Evolutionary conservation across 768 basidiomycete genomes (phyloP).

Genomic region (Pholiota conissans): DNA sequence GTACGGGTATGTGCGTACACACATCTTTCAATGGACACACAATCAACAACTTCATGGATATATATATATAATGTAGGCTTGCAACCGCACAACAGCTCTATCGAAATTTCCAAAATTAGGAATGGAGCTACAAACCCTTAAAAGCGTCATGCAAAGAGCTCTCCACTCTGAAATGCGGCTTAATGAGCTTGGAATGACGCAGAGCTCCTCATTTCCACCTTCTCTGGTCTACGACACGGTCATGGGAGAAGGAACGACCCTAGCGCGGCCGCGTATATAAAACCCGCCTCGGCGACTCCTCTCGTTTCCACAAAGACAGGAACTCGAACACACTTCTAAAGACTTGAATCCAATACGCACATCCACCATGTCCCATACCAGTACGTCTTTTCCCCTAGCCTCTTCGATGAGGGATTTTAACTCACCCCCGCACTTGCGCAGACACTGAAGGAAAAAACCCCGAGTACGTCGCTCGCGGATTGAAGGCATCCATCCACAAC

Average conservation of each 20-base stretch:
- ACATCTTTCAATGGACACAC: too few species aligned
- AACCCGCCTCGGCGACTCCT: too few species aligned
- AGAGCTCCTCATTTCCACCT: neutral
- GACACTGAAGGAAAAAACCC: neutral
- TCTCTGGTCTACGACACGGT: neutral
- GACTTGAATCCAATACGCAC: too few species aligned
- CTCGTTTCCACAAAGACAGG: too few species aligned
- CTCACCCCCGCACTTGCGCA: neutral
- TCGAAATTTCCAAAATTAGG: too few species aligned
- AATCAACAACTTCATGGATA: too few species aligned
- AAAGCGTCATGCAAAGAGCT: too few species aligned
- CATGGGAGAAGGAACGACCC: neutral
- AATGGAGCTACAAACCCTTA: too few species aligned
- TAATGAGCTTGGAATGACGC: neutral
- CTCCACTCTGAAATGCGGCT: neutral
- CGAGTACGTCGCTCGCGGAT: constrained; percentile 39
- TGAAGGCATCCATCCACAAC: constrained; percentile 58
- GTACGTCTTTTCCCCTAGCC: neutral
- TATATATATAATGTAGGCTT: too few species aligned
- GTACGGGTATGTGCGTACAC: too few species aligned
- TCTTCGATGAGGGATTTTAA: neutral
- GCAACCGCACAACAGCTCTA: too few species aligned
- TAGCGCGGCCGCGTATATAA: neutral
- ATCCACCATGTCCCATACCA: neutral
- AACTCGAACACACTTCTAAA: too few species aligned